A percentile compares a stretch with the other conserved stretches of the same genome.
Conservation (phyloP, 148 eudicot species). For the Nepenthes mirabilis region DNA sequence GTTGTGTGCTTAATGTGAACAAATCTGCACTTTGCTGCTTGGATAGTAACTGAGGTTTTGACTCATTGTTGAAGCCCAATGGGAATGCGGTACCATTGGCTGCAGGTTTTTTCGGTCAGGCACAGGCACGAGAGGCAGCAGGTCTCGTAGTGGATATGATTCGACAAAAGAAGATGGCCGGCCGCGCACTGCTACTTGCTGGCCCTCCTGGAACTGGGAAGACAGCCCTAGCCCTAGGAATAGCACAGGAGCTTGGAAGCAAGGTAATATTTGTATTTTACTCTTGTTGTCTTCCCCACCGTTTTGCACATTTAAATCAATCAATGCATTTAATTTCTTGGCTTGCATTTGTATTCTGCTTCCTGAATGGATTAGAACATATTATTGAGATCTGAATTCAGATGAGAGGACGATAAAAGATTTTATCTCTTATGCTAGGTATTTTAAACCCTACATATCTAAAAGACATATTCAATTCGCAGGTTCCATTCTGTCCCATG, state of each 20-base stretch:
- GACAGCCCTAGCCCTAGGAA: conserved; percentile 94
- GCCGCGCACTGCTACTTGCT: conserved; percentile 79
- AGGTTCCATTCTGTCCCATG: conserved; percentile 99
- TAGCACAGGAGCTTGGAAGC: conserved; percentile 91
- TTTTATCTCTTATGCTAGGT: neutral
- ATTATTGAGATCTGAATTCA: too few relatives aligned
- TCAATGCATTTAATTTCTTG: too few relatives aligned
- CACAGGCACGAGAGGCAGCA: conserved; percentile 74
- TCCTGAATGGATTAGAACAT: neutral
- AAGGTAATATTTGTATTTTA: conserved; percentile 34
- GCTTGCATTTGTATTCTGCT: neutral
- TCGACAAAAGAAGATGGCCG: conserved; percentile 96
- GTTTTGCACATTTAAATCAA: neutral
- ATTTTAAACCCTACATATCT: neutral
- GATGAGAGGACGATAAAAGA: too few relatives aligned
- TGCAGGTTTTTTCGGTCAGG: conserved; percentile 91
- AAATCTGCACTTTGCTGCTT: too few relatives aligned
- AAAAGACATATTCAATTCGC: conserved; percentile 1
- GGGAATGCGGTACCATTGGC: conserved; percentile 69
- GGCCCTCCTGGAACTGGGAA: conserved; percentile 99
- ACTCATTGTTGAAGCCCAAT: conserved; percentile 27
- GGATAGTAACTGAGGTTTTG: neutral
- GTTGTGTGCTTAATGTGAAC: too few relatives aligned
- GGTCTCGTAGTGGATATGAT: conserved; percentile 99
- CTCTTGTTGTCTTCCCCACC: neutral